Evolutionary conservation across 1,139 yeast genomes (phyloP).

Genomic region (Candida sanyaensis): DNA sequence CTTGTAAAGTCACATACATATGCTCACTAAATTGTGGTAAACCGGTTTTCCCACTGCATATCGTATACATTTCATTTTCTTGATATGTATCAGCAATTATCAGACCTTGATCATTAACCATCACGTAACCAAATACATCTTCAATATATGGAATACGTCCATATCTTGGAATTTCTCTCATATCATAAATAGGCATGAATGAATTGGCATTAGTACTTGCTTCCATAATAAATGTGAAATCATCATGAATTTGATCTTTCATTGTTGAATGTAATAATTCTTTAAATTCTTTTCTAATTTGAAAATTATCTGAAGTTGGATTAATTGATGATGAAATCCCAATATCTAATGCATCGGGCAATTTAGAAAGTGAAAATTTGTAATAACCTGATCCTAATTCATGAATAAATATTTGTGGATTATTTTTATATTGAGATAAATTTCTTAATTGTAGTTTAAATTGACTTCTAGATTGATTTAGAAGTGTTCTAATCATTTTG

Average conservation of each 20-base stretch:
- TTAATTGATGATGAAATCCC: conserved; percentile 21
- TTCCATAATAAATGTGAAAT: conserved; percentile 60
- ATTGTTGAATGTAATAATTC: conserved; percentile 29
- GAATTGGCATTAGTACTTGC: conserved; percentile 62
- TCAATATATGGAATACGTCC: conserved; percentile 75
- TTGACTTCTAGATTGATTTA: not conserved
- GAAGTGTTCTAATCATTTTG: conserved; percentile 7
- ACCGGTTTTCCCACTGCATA: conserved; percentile 57
- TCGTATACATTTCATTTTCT: conserved; percentile 58
- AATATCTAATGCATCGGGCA: conserved; percentile 29
- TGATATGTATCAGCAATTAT: conserved; percentile 61
- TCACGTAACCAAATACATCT: conserved; percentile 71
- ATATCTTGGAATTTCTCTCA: conserved; percentile 64
- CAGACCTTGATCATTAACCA: conserved; percentile 55
- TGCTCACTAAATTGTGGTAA: conserved; percentile 58
- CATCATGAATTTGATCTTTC: conserved; percentile 34
- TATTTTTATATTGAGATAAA: conserved; percentile 18
- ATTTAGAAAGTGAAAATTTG: conserved; percentile 20
- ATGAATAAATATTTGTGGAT: conserved; percentile 30
- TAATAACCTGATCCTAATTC: conserved; percentile 13
- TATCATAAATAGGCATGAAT: conserved; percentile 73
- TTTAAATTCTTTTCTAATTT: conserved; percentile 29
- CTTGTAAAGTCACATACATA: conserved; percentile 44
- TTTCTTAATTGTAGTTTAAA: conserved; percentile 4
- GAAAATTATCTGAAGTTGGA: conserved; percentile 27